These are phyloP conservation scores for Tricholoma bakamatsutake DNA, from an alignment of 768 basidiomycete genomes.

Conservation along the genomic window DNA sequence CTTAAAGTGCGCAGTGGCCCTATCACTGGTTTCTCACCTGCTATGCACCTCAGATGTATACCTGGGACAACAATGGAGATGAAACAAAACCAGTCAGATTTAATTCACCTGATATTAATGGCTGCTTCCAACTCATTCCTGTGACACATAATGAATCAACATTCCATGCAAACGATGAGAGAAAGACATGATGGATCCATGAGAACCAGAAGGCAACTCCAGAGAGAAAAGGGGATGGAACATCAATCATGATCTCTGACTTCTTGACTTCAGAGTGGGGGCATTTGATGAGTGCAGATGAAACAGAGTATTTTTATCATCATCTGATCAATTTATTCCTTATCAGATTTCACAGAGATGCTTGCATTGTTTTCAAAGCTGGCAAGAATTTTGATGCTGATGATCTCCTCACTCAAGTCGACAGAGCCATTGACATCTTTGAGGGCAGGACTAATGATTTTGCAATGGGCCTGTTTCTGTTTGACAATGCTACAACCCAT, in stretches of 20 bases:
- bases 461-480: constrained; percentile 12
- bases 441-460: neutral
- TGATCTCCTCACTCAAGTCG: too few relatives aligned
- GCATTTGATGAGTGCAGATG: neutral
- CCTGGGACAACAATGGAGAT: constrained; percentile 21
- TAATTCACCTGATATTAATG: neutral
- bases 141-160: neutral
- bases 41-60: neutral
- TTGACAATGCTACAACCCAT: neutral
- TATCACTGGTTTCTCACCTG: constrained; percentile 15
- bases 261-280: neutral
- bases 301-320: neutral
- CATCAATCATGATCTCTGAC: neutral
- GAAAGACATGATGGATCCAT: neutral
- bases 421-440: too few relatives aligned
- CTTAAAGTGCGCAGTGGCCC: too few relatives aligned
- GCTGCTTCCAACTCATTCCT: neutral
- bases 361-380: neutral
- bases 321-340: neutral
- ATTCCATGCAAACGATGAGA: neutral
- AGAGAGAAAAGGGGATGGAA: neutral
- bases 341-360: neutral
- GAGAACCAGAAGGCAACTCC: neutral
- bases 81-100: constrained; percentile 8
- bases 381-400: neutral